Evolutionary conservation across 768 basidiomycete species (phyloP).

Genomic region (Leccinum longicurvipes): DNA sequence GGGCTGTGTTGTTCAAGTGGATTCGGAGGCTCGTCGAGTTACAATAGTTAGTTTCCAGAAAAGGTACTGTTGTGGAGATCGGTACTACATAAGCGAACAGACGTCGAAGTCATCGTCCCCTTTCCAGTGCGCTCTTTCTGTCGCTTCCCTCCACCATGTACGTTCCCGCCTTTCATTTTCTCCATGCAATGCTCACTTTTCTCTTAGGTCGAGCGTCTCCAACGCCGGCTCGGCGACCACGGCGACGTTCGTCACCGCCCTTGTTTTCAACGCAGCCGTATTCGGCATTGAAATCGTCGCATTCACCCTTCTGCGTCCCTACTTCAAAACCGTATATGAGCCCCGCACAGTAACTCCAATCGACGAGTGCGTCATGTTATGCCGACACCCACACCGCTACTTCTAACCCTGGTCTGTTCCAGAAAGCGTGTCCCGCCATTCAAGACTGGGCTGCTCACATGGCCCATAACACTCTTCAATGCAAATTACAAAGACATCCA

Average conservation of each 20-base stretch:
- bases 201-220: conserved; percentile 36
- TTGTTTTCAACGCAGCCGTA: conserved; percentile 76
- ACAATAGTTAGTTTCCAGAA: conserved; percentile 6
- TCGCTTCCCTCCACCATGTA: conserved; percentile 22
- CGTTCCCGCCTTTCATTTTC: neutral
- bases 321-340: conserved; percentile 87
- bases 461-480: conserved; percentile 63
- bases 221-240: conserved; percentile 63
- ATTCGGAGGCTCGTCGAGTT: neutral
- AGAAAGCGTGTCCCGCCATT: conserved; percentile 63
- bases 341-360: conserved; percentile 70
- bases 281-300: conserved; percentile 66
- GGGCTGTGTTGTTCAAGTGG: neutral
- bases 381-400: neutral
- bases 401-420: neutral
- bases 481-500: conserved; percentile 63
- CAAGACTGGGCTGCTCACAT: conserved; percentile 47
- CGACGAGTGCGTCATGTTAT: conserved; percentile 34
- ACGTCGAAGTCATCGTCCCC: conserved; percentile 9
- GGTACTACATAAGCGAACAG: conserved; percentile 6
- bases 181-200: neutral
- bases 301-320: conserved; percentile 81
- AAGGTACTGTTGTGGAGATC: conserved; percentile 1
- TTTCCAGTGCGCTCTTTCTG: conserved; percentile 13
- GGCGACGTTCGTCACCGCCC: conserved; percentile 75